Conservation (phyloP, 2,329 filamentous ascomycete genomes). For the Passalora sequoiae region DNA sequence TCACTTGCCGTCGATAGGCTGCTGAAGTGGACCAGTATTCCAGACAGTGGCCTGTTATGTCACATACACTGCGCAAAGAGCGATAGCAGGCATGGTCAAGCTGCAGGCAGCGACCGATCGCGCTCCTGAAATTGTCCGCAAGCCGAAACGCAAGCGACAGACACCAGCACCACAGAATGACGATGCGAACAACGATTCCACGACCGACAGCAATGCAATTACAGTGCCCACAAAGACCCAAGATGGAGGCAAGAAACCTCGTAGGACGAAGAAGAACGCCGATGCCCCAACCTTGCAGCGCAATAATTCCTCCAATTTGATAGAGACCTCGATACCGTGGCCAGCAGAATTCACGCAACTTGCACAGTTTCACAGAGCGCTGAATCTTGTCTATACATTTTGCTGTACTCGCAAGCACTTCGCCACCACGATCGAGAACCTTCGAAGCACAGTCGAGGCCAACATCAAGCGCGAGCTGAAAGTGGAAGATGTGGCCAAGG, state of each 20-base stretch:
- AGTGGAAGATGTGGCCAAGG: constrained; percentile 74
- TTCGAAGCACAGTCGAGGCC: constrained; percentile 75
- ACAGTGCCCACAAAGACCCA: constrained; percentile 53
- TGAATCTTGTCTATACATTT: constrained; percentile 93
- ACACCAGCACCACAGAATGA: constrained; percentile 7
- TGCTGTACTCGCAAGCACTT: constrained; percentile 89
- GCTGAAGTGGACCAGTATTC: not conserved
- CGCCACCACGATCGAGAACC: constrained; percentile 83
- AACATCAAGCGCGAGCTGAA: constrained; percentile 68
- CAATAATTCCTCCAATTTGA: constrained; percentile 46
- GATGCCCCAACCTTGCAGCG: constrained; percentile 39
- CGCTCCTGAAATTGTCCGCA: constrained; percentile 10
- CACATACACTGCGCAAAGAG: not conserved
- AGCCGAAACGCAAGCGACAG: constrained; percentile 15
- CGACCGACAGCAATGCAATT: constrained; percentile 28
- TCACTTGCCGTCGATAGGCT: not conserved
- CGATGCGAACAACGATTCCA: constrained; percentile 1
- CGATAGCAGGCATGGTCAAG: constrained; percentile 37
- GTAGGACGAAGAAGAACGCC: constrained; percentile 40
- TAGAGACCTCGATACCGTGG: constrained; percentile 61
- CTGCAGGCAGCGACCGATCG: constrained; percentile 43
- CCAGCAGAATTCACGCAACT: constrained; percentile 68
- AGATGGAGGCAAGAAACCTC: constrained; percentile 52
- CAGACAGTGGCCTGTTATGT: not conserved
- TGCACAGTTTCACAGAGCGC: constrained; percentile 70